These are phyloP conservation scores for Fusarium fracticaudum DNA, from an alignment of 2,329 filamentous ascomycete genomes.

Conservation along the genomic window DNA sequence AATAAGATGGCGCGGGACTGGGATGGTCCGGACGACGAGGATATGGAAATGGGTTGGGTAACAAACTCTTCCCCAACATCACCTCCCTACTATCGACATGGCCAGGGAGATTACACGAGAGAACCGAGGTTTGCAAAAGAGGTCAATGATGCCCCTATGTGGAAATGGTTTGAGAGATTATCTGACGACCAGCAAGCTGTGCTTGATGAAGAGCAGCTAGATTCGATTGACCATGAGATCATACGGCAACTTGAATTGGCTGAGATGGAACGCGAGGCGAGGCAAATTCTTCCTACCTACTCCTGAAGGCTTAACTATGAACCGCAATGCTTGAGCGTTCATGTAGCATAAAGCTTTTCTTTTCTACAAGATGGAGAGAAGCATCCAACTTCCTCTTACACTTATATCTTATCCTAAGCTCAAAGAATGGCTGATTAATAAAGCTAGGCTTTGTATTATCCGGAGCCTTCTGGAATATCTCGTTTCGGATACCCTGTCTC, in stretches of 20 bases:
- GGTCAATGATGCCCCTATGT: accelerated
- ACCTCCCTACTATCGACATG: neutral
- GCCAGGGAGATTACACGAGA: neutral
- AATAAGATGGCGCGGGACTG: neutral
- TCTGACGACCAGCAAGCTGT: neutral
- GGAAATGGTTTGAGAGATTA: no score
- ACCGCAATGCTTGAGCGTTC: neutral
- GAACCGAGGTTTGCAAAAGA: neutral
- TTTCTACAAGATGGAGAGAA: no score
- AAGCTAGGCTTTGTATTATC: no score
- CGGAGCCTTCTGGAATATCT: no score
- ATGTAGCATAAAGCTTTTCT: no score
- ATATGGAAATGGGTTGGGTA: neutral
- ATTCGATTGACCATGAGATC: neutral
- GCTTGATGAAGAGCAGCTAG: neutral
- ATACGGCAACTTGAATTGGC: neutral
- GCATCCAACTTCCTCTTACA: no score
- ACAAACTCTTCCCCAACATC: neutral
- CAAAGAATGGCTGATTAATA: no score
- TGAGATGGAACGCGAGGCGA: neutral
- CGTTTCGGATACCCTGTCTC: no score
- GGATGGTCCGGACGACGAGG: neutral
- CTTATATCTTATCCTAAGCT: no score
- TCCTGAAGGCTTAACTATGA: accelerated
- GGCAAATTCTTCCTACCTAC: neutral